Evolutionary conservation across 805 yeast species (phyloP).

Genomic region (Ogataea pignaliae): DNA sequence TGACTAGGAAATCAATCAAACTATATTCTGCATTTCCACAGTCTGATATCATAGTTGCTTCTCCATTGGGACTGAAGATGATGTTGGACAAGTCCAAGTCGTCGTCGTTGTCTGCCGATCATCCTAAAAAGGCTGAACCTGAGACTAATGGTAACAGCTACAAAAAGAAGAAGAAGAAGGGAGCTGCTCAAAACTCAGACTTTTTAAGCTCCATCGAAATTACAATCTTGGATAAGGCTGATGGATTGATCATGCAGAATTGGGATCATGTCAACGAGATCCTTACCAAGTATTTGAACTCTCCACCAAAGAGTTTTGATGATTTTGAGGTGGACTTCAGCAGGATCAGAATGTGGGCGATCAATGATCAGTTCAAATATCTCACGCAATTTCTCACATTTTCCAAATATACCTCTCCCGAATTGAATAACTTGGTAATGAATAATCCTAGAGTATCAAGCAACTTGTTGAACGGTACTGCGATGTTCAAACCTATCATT

Average conservation of each 20-base stretch:
- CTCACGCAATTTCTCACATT: slow-evolving; percentile 79
- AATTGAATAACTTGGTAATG: slow-evolving; percentile 57
- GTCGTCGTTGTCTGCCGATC: not conserved
- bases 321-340: slow-evolving; percentile 74
- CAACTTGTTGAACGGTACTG: slow-evolving; percentile 54
- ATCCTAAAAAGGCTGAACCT: not conserved
- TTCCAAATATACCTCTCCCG: slow-evolving; percentile 76
- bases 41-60: slow-evolving; percentile 83
- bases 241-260: slow-evolving; percentile 85
- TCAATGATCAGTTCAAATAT: slow-evolving; percentile 71
- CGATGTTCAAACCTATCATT: slow-evolving; percentile 48
- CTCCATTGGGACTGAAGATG: slow-evolving; percentile 85
- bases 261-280: slow-evolving; percentile 77
- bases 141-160: not conserved
- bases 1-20: slow-evolving; percentile 83
- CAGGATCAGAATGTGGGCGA: slow-evolving; percentile 86
- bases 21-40: slow-evolving; percentile 78
- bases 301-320: slow-evolving; percentile 69
- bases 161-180: slow-evolving; percentile 38
- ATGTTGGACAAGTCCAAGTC: slow-evolving; percentile 54
- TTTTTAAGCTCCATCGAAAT: slow-evolving; percentile 88
- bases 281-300: slow-evolving; percentile 64
- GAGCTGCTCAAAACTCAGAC: slow-evolving; percentile 50
- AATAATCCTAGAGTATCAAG: slow-evolving; percentile 37
- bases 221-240: slow-evolving; percentile 74